These are phyloP conservation scores for Babjeviella inositovora DNA, from an alignment of 805 yeast species.

Conservation along the genomic window DNA sequence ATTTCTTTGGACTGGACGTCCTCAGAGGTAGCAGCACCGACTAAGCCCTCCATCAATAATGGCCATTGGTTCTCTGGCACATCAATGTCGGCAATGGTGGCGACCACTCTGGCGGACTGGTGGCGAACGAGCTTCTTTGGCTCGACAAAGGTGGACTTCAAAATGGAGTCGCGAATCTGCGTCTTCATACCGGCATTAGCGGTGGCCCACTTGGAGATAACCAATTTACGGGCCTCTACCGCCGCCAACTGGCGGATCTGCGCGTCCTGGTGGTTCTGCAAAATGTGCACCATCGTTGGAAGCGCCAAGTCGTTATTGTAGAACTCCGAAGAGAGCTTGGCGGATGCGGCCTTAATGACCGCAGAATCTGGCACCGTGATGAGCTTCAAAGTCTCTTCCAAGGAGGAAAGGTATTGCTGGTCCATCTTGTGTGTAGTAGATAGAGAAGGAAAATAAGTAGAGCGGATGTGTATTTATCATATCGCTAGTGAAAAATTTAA, in stretches of 20 bases:
- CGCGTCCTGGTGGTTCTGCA: conserved; percentile 52
- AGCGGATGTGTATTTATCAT: no score
- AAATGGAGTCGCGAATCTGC: conserved; percentile 50
- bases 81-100: conserved; percentile 72
- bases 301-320: conserved; percentile 57
- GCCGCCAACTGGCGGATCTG: conserved; percentile 87
- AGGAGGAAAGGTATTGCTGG: conserved; percentile 46
- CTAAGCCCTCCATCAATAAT: conserved; percentile 55
- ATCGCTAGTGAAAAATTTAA: no score
- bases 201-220: conserved; percentile 52
- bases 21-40: conserved; percentile 42
- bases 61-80: conserved; percentile 60
- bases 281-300: conserved; percentile 71
- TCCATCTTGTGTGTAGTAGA: no score
- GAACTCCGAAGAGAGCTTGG: conserved; percentile 54
- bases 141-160: conserved; percentile 53
- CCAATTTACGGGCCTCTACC: conserved; percentile 84
- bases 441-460: no score
- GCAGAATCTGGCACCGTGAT: conserved; percentile 71
- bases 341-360: conserved; percentile 73
- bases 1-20: conserved; percentile 56
- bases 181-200: conserved; percentile 32
- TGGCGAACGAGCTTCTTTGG: conserved; percentile 63
- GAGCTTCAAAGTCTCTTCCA: conserved; percentile 68
- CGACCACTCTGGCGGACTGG: conserved; percentile 75